phyloP scores from a whole-genome alignment of 768 basidiomycete genomes.

The Xerocomellus amylosporus region DNA sequence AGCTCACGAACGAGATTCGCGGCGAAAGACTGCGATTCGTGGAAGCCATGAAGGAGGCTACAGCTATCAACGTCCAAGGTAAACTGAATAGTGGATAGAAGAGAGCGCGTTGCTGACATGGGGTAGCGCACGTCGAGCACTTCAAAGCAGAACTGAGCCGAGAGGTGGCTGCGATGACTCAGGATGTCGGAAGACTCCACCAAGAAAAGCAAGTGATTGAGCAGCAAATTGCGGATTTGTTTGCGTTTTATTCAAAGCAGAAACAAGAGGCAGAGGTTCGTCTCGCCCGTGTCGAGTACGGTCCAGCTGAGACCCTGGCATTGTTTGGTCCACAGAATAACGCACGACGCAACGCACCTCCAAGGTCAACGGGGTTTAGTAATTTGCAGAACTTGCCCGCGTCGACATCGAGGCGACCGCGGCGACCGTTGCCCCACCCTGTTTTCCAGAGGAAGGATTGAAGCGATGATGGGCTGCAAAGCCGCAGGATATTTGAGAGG shows the following conservation, averaged over 20 bases:
- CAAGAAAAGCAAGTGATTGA: conserved; percentile 63
- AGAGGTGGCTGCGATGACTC: conserved; percentile 71
- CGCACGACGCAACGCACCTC: conserved; percentile 22
- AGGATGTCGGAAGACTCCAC: conserved; percentile 68
- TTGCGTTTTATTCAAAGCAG: conserved; percentile 69
- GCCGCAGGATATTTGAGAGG: not conserved
- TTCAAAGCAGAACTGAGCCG: conserved; percentile 78
- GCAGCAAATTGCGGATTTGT: conserved; percentile 69
- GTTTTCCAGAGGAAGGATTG: conserved; percentile 24
- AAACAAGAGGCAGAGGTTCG: conserved; percentile 41
- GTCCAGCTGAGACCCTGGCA: not conserved
- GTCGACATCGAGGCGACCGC: conserved; percentile 20
- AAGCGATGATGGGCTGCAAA: not conserved
- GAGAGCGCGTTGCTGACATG: conserved; percentile 2
- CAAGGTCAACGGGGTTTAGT: conserved; percentile 19
- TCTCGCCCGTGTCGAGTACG: not conserved
- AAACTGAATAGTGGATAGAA: conserved; percentile 12
- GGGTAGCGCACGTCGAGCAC: conserved; percentile 77
- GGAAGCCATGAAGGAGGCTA: conserved; percentile 94
- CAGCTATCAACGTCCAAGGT: conserved; percentile 83
- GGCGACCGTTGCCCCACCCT: conserved; percentile 32
- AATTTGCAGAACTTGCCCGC: conserved; percentile 29
- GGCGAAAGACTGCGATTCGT: conserved; percentile 85
- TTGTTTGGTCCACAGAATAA: conserved; percentile 18
- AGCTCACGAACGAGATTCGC: conserved; percentile 78